A percentile compares a stretch with the other conserved stretches of the same genome.
Evolutionary conservation across 306 rosid species (phyloP).

Genomic region (Prunus padus): DNA sequence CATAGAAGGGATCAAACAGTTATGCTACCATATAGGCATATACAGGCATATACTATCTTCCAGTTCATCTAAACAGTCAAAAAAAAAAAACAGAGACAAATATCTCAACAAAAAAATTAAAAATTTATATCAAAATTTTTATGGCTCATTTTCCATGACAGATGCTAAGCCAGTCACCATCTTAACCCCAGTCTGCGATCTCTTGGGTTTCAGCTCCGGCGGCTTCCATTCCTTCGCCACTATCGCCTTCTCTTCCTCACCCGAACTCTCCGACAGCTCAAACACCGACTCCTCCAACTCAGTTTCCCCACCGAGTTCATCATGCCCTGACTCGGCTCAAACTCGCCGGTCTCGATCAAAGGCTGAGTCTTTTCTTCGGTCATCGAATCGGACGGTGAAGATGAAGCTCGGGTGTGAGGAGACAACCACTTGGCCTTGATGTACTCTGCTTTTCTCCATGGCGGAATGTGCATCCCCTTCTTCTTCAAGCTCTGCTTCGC

Average conservation of each 20-base stretch:
- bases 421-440: constrained; percentile 79
- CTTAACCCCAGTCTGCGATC: constrained; percentile 34
- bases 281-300: constrained; percentile 30
- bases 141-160: constrained; percentile 50
- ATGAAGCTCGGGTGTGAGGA: constrained; percentile 34
- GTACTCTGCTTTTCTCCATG: constrained; percentile 74
- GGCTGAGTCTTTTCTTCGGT: background rate
- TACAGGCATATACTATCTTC: constrained; percentile 7
- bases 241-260: constrained; percentile 24
- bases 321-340: background rate
- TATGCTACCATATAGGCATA: constrained; percentile 31
- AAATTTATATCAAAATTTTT: constrained; percentile 35
- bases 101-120: background rate
- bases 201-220: constrained; percentile 50
- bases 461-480: constrained; percentile 75
- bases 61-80: constrained; percentile 18
- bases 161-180: constrained; percentile 61
- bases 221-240: constrained; percentile 46
- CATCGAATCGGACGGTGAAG: background rate
- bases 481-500: constrained; percentile 74
- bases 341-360: constrained; percentile 14
- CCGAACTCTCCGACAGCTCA: constrained; percentile 18
- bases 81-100: background rate
- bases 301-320: background rate
- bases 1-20: constrained; percentile 43